Base-by-base conservation (phyloP, 1,139 yeast genomes). In the Diutina sp. region DNA sequence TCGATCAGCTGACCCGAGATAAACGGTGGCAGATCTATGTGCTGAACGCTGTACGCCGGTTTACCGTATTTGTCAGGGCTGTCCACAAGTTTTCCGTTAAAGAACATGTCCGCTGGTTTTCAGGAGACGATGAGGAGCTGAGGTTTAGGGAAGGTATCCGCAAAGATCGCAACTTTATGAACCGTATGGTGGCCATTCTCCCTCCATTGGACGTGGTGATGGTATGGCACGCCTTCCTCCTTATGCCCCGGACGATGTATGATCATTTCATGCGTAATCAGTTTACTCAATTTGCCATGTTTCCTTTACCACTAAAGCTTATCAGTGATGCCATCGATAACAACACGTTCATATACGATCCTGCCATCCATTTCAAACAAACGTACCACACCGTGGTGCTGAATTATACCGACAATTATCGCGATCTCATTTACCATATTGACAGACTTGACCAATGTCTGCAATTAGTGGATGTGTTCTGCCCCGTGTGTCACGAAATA, bases 201-300 rank as follows among this genome's bases (percentile, higher is more conserved):
- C 76, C 76, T 1, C 75, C 75, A 1, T 60, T 72, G 51, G 78
- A 73, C 58, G 69, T 74, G 5, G 56, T 73, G 9, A 66, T 74
- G 71, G 73, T 74, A 1, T 74, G 78, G 78, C 77, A 74, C 60
- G 60, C 72, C 4, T 68, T 67, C 56, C 58, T 68, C 60, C 61
- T 70, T 56, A 68, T 67, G 54, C 73, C 73, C 1, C 60, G 61
- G 32, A 59, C 69, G 0, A 68, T 62, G 56, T 67, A 70, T 58
- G 74, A 72, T 54, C 67, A 66, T 32, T 66, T 68, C 46, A 57
- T 62, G 12, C 65, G 74, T 35, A 64, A 66, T 57, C 61, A 66
- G 18, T 63, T 67, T 54, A 51, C 59, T 21, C 57, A 61, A 56
- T 64, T 72, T 58, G 65, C 67, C 55, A 57, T 58, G 21, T 62